Conservation (phyloP, 441 rosid species). For the Manihot esculenta region DNA sequence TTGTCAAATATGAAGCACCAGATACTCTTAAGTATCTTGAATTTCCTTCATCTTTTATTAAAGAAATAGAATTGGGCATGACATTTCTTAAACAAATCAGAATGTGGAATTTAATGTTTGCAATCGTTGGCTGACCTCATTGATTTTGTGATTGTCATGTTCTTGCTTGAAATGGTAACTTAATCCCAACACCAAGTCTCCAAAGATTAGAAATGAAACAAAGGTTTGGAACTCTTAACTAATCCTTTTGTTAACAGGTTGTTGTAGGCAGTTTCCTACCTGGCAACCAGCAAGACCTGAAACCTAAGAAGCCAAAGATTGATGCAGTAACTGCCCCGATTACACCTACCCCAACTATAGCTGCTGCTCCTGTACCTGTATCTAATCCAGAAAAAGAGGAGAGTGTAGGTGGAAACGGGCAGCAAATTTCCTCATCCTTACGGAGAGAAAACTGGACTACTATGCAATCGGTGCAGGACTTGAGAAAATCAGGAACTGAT, state of each 20-base stretch:
- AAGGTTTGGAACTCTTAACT: not conserved
- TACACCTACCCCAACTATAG: conserved; percentile 25
- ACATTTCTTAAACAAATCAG: too few relatives aligned
- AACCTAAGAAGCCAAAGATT: conserved; percentile 56
- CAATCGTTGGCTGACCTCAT: not conserved
- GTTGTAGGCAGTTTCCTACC: conserved; percentile 87
- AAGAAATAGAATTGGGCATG: not conserved
- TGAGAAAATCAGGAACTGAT: conserved; percentile 56
- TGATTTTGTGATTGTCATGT: not conserved
- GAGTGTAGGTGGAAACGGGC: conserved; percentile 27
- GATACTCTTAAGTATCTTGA: too few relatives aligned
- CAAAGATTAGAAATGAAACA: not conserved
- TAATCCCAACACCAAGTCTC: too few relatives aligned
- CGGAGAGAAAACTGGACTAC: conserved; percentile 54
- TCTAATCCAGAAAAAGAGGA: conserved; percentile 36
- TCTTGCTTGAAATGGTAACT: too few relatives aligned
- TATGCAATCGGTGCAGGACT: conserved; percentile 42
- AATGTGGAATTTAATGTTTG: too few relatives aligned
- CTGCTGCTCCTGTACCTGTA: conserved; percentile 17
- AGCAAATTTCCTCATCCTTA: conserved; percentile 40
- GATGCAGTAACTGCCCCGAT: conserved; percentile 36
- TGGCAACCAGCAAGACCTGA: conserved; percentile 59
- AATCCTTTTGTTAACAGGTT: conserved; percentile 48
- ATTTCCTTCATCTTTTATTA: not conserved
- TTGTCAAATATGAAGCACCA: too few relatives aligned